Conservation (phyloP, 805 yeast genomes). For the Candida oleophila region DNA sequence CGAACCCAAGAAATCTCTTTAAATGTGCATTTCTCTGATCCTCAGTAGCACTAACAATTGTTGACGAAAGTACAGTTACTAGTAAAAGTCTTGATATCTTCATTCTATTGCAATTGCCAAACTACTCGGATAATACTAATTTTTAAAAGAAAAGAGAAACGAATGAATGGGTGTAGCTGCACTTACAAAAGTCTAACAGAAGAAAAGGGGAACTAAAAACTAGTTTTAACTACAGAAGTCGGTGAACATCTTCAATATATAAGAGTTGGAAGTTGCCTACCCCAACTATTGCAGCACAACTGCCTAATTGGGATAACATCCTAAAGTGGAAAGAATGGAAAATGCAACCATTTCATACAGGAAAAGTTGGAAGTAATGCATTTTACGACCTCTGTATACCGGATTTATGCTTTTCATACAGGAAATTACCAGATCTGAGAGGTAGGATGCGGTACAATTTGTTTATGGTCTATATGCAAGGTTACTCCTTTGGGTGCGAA, state of each 20-base stretch:
- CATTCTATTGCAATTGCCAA: constrained; percentile 4
- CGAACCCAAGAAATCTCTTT: background rate
- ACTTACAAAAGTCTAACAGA: background rate
- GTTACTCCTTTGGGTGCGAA: background rate
- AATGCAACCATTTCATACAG: background rate
- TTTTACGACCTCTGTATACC: background rate
- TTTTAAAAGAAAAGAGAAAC: background rate
- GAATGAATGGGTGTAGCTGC: constrained; percentile 4
- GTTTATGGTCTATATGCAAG: background rate
- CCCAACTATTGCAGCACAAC: background rate
- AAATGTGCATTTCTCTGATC: background rate
- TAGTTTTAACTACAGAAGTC: background rate
- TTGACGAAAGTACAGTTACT: constrained; percentile 5
- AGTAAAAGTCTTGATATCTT: constrained; percentile 6
- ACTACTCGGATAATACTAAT: background rate
- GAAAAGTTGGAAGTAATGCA: background rate
- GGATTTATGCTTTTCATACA: background rate
- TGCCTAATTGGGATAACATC: background rate
- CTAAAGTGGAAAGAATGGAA: constrained; percentile 1
- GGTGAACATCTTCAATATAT: background rate
- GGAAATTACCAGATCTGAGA: background rate
- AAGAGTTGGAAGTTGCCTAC: background rate
- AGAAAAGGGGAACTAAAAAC: background rate
- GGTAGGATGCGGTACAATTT: no score
- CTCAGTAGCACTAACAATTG: constrained; percentile 4